A percentile compares a stretch with the other conserved stretches of the same genome.
phyloP scores from a whole-genome alignment of 306 rosid species.

The Prosopis cineraria region DNA sequence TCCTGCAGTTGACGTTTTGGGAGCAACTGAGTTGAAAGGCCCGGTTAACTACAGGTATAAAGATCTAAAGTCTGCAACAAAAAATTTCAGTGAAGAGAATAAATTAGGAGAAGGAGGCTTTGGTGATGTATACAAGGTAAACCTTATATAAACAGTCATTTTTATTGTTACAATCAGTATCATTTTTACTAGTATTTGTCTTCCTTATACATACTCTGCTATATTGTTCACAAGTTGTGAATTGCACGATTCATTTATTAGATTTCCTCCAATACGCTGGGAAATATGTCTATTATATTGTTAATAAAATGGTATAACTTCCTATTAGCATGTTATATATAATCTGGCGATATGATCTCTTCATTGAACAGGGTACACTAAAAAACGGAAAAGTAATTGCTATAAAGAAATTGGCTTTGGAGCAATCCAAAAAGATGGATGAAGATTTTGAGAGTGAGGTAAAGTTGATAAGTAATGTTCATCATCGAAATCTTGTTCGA shows the following conservation, averaged over 20 bases:
- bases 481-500: conserved; percentile 1
- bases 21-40: conserved; percentile 74
- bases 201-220: neutral
- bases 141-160: neutral
- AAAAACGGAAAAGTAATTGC: neutral
- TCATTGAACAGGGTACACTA: neutral
- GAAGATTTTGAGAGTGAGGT: conserved; percentile 1
- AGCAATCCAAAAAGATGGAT: conserved; percentile 4
- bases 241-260: neutral
- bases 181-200: neutral
- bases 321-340: neutral
- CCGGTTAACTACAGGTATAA: conserved; percentile 57
- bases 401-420: neutral
- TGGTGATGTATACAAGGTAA: conserved; percentile 57
- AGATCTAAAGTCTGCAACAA: conserved; percentile 67
- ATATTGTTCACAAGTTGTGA: neutral
- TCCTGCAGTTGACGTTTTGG: neutral
- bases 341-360: neutral
- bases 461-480: neutral
- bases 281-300: neutral
- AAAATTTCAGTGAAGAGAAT: conserved; percentile 54
- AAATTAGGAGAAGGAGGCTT: conserved; percentile 83
- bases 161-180: neutral
- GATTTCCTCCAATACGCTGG: neutral
- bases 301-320: neutral